Conservation (phyloP, 2,329 filamentous ascomycete species). For the Fusarium algeriense region DNA sequence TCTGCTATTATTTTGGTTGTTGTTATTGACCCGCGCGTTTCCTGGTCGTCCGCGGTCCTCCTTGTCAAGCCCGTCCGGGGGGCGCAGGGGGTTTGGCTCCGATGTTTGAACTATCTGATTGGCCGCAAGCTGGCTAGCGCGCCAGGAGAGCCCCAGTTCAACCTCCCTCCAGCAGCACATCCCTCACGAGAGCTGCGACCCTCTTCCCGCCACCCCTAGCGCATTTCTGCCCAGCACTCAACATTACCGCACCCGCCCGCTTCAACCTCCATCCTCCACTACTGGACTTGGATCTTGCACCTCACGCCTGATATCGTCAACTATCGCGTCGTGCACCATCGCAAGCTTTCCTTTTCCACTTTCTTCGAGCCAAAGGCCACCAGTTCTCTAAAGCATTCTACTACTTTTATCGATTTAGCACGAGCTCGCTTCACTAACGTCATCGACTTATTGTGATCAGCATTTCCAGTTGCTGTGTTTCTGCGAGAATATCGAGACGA, state of each 20-base stretch:
- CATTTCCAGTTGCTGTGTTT: constrained; percentile 30
- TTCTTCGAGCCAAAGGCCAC: constrained; percentile 6
- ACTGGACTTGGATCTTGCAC: constrained; percentile 41
- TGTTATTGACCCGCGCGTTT: constrained; percentile 49
- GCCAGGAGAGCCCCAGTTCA: constrained; percentile 43
- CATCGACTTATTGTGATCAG: constrained; percentile 33
- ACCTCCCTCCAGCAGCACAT: constrained; percentile 47
- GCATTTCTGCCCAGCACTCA: constrained; percentile 31
- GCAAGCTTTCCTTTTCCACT: constrained; percentile 23
- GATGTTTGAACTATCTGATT: constrained; percentile 36
- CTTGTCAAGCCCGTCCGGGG: constrained; percentile 28
- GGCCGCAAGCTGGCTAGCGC: constrained; percentile 41
- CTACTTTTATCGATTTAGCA: constrained; percentile 21
- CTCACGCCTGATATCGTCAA: constrained; percentile 35
- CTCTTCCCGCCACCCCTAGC: constrained; percentile 46
- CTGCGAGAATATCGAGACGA: constrained; percentile 44
- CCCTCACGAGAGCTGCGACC: constrained; percentile 43
- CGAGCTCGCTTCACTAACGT: constrained; percentile 16
- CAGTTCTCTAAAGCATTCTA: constrained; percentile 14
- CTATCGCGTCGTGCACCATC: constrained; percentile 38
- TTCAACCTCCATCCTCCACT: constrained; percentile 38
- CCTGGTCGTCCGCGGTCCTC: constrained; percentile 46
- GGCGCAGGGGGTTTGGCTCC: constrained; percentile 26
- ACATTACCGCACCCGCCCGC: constrained; percentile 38
- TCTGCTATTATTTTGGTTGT: constrained; percentile 46